A percentile compares a stretch with the other conserved stretches of the same genome.
Evolutionary conservation across 1,139 yeast genomes (phyloP).

Genomic region (Schwanniomyces etchellsii): DNA sequence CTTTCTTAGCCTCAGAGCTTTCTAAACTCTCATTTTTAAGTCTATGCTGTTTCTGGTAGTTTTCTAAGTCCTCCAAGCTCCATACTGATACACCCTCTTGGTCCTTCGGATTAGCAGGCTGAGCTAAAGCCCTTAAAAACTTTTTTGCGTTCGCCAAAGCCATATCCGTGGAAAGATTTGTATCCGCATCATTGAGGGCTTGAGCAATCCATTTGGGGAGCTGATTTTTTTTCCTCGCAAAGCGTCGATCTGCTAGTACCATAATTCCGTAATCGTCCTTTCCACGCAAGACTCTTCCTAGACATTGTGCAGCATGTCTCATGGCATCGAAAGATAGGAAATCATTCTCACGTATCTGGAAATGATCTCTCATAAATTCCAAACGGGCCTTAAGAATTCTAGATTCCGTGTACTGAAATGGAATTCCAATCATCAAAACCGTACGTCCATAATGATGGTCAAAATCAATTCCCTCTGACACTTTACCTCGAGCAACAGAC

Average conservation of each 20-base stretch:
- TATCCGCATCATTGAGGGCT: conserved; percentile 85
- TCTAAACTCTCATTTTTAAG: conserved; percentile 12
- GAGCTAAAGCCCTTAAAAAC: conserved; percentile 88
- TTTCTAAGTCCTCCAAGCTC: conserved; percentile 67
- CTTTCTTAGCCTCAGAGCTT: conserved; percentile 12
- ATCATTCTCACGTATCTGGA: conserved; percentile 88
- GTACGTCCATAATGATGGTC: conserved; percentile 98
- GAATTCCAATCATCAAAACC: conserved; percentile 97
- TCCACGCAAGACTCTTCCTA: conserved; percentile 95
- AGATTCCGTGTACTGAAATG: conserved; percentile 97
- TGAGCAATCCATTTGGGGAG: conserved; percentile 97
- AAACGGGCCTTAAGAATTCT: conserved; percentile 90
- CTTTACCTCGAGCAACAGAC: conserved; percentile 98
- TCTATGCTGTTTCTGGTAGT: conserved; percentile 52
- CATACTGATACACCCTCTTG: conserved; percentile 95
- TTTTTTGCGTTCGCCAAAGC: conserved; percentile 93
- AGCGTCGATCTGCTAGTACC: conserved; percentile 95
- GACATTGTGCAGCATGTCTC: conserved; percentile 99
- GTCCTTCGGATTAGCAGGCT: conserved; percentile 85
- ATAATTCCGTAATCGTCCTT: conserved; percentile 97
- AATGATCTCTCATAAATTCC: conserved; percentile 89
- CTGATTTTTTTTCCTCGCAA: conserved; percentile 78
- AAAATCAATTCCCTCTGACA: conserved; percentile 97
- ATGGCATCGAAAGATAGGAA: conserved; percentile 96
- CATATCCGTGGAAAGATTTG: conserved; percentile 93